A percentile compares a stretch with the other conserved stretches of the same genome.
phyloP scores from a whole-genome alignment of 1,284 basidiomycete species.

The Bondarzewia mesenterica region DNA sequence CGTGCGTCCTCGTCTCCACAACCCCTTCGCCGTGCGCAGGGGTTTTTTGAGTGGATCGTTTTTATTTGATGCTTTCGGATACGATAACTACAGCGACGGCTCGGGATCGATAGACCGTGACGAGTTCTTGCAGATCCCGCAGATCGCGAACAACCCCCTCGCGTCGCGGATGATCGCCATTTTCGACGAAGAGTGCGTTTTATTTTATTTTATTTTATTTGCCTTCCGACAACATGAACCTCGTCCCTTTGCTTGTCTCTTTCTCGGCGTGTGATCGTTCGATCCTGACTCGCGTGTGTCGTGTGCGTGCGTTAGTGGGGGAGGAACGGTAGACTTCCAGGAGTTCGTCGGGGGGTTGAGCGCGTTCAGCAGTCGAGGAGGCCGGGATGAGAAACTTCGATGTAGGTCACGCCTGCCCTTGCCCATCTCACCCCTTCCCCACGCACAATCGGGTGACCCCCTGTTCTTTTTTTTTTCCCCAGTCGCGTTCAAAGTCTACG shows the following conservation, averaged over 20 bases:
- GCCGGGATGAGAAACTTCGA: constrained; percentile 91
- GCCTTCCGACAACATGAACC: no score
- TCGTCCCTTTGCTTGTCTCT: no score
- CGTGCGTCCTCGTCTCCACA: constrained; percentile 30
- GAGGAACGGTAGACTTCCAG: constrained; percentile 98
- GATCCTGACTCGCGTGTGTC: not conserved
- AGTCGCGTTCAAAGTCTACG: constrained; percentile 99
- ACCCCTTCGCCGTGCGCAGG: no score
- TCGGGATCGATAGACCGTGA: constrained; percentile 98
- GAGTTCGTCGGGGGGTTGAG: constrained; percentile 97
- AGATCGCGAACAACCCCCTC: constrained; percentile 96
- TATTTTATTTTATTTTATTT: not conserved
- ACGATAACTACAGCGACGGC: constrained; percentile 57
- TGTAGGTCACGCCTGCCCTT: constrained; percentile 49
- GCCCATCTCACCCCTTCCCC: not conserved
- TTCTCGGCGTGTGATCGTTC: not conserved
- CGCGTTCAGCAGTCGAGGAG: constrained; percentile 94
- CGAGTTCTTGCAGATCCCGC: constrained; percentile 97
- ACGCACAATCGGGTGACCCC: not conserved
- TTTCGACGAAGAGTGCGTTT: constrained; percentile 93
- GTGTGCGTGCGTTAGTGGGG: constrained; percentile 55
- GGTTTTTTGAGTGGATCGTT: no score
- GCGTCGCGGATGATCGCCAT: constrained; percentile 98
- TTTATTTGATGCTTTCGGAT: not conserved
- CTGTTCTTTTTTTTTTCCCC: not conserved